Conservation (phyloP, 2,329 filamentous ascomycete genomes). For the Aspergillus melleus region DNA sequence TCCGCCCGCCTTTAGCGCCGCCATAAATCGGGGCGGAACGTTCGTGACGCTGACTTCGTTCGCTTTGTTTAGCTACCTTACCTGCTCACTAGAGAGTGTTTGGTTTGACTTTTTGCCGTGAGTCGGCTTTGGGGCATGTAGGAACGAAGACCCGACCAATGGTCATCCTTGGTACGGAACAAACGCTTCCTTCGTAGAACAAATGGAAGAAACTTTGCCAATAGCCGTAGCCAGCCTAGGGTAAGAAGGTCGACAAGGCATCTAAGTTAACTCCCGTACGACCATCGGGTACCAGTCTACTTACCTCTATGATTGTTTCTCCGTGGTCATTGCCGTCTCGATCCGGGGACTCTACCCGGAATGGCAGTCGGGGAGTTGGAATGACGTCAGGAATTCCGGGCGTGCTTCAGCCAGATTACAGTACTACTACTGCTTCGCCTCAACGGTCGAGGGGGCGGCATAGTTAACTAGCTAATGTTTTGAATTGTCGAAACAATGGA, state of each 20-base stretch:
- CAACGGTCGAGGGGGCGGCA: too few species aligned
- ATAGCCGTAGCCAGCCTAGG: not conserved
- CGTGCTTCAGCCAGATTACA: not conserved
- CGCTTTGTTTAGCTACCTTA: too few species aligned
- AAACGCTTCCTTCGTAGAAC: not conserved
- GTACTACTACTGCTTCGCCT: not conserved
- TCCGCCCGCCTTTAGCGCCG: conserved; percentile 11
- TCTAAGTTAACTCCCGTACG: not conserved
- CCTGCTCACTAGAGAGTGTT: not conserved
- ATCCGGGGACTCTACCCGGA: not conserved
- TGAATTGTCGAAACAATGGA: not conserved
- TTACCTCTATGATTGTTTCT: not conserved
- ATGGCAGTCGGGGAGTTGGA: not conserved
- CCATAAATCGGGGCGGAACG: conserved; percentile 5
- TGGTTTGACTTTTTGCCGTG: not conserved
- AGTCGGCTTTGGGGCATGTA: not conserved
- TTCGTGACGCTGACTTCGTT: conserved; percentile 2
- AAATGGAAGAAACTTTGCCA: not conserved
- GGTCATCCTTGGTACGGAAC: not conserved
- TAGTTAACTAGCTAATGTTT: not conserved
- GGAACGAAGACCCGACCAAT: not conserved
- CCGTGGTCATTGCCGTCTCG: not conserved
- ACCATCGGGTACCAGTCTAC: not conserved
- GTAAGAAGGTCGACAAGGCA: not conserved
- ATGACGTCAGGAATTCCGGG: not conserved